Evolutionary conservation across 331 rosid genomes (phyloP), one percentile per base, ranked within the genome.

Genomic region (Rosa hybrid): DNA sequence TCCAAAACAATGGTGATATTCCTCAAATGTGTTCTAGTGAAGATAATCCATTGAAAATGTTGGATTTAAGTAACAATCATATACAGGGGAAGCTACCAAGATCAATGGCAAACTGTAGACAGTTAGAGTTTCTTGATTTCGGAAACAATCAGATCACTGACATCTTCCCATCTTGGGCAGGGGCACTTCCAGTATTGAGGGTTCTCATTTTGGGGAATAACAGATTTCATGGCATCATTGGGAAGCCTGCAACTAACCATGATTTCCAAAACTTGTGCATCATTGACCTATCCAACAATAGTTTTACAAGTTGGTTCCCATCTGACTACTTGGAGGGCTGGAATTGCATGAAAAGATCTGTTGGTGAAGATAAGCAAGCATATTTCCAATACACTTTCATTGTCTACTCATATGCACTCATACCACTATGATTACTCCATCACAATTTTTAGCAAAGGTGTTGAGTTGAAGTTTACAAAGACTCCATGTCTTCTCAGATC

Each of bases 121-220:
- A 2, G 23, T 74, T 83, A 1, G 57, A 78, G 68, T 41, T 17
- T 10, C 48, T 76, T n/a, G 34, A 56, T 46, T 14, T 69, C 1
- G 30, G 18, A 12, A 27, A 63, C 68, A 77, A 82, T 54, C 59
- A 27, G 38, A 59, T 78, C 0, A 13, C 9, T 39, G 79, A 78
- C 12, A 20, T n/a, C 1, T 82, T 78, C 27, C 86, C 79, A 7
- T 27, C 74, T 65, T 82, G 79, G 79, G 50, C 72, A 10, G 71
- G 78, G 12, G 62, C 8, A 45, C 77, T 81, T 56, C 73, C 81
- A 4, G 13, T 45, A 20, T 62, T 72, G 23, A 8, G 14, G 13
- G 34, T 23, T 44, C 78, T 82, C 12, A 10, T 12, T 16, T 12
- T 82, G 18, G 5, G 53, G 17, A 49, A 30, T 6, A 82, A 82